phyloP scores from a whole-genome alignment of 371 early-diverging fungal species.

The Chytridium lagenaria region DNA sequence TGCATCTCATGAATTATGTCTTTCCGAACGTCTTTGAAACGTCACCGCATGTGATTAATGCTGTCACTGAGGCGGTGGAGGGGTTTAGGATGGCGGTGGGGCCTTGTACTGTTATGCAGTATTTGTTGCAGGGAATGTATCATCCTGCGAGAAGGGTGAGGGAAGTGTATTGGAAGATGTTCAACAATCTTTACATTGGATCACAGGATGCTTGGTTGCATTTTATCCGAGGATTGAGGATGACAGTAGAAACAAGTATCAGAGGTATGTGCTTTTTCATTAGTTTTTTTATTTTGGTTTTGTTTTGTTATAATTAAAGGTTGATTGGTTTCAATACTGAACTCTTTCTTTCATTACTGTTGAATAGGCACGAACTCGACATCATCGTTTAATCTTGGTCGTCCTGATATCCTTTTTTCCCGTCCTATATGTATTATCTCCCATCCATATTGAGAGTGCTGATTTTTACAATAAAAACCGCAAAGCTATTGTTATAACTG shows the following conservation, averaged over 20 bases:
- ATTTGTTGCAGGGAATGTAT: constrained; percentile 93
- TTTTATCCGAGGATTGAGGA: constrained; percentile 89
- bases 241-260: constrained; percentile 68
- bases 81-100: constrained; percentile 91
- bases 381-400: constrained; percentile 20
- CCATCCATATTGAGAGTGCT: too few relatives aligned
- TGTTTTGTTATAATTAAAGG: too few relatives aligned
- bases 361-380: constrained; percentile 22
- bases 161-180: constrained; percentile 97
- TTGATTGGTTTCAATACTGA: not conserved
- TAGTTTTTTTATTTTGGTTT: too few relatives aligned
- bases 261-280: constrained; percentile 31
- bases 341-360: not conserved
- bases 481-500: too few relatives aligned
- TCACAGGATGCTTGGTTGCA: constrained; percentile 92
- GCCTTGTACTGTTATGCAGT: constrained; percentile 82
- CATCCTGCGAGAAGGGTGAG: constrained; percentile 97
- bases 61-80: constrained; percentile 96
- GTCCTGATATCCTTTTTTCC: too few relatives aligned
- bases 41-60: constrained; percentile 94
- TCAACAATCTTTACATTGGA: constrained; percentile 91
- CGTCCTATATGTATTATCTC: too few relatives aligned
- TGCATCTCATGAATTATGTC: constrained; percentile 89
- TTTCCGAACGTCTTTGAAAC: constrained; percentile 97
- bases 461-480: too few relatives aligned